Conservation (phyloP, 352 stramenopile species). For the Aphanomyces euteiches region DNA sequence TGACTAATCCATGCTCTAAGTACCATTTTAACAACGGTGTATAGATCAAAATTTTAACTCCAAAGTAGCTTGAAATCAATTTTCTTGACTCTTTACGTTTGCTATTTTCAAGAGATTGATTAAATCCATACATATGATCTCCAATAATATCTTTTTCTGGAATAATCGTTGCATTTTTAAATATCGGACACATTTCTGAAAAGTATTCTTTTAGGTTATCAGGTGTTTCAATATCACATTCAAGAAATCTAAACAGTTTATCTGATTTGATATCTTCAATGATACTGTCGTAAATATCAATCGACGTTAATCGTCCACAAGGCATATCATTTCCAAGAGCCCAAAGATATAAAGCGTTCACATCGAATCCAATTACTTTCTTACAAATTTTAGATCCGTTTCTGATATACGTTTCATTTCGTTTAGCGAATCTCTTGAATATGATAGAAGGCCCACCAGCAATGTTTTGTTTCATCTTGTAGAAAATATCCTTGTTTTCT, state of each 20-base stretch:
- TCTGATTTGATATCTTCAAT: slow-evolving; percentile 39
- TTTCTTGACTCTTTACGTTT: background rate
- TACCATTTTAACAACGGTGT: slow-evolving; percentile 43
- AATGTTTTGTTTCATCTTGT: slow-evolving; percentile 35
- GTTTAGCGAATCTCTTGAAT: slow-evolving; percentile 38
- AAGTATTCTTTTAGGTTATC: slow-evolving; percentile 39
- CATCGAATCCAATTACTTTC: slow-evolving; percentile 37
- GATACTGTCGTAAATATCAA: slow-evolving; percentile 34
- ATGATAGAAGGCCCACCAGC: slow-evolving; percentile 33
- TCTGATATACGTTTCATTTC: slow-evolving; percentile 33
- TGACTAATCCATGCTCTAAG: slow-evolving; percentile 34
- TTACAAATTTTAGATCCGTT: slow-evolving; percentile 30
- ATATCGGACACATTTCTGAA: slow-evolving; percentile 41
- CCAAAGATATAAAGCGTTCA: slow-evolving; percentile 39
- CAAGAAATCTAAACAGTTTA: slow-evolving; percentile 41
- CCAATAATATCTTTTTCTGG: slow-evolving; percentile 32
- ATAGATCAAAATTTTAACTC: slow-evolving; percentile 40
- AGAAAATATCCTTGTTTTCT: slow-evolving; percentile 32
- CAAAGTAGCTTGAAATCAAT: slow-evolving; percentile 35
- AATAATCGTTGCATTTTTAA: slow-evolving; percentile 41
- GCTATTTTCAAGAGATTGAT: background rate
- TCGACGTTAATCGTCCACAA: slow-evolving; percentile 33
- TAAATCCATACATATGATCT: slow-evolving; percentile 38
- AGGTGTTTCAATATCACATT: slow-evolving; percentile 42
- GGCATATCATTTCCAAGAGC: slow-evolving; percentile 37